phyloP scores from a whole-genome alignment of 2,329 filamentous ascomycete species.

The Microdochium trichocladiopsis region DNA sequence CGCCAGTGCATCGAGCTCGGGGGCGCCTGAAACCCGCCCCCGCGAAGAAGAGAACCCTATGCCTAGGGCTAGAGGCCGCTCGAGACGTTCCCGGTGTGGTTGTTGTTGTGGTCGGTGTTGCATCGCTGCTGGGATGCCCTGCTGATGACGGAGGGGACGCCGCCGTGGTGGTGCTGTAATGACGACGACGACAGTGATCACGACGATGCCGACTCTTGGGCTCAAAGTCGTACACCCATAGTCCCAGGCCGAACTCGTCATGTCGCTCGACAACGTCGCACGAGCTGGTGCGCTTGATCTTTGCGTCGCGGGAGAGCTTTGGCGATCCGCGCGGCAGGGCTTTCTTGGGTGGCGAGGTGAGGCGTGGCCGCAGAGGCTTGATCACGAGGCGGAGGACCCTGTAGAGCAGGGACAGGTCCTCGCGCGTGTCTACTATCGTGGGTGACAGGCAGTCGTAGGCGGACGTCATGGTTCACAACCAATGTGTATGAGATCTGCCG shows the following conservation, averaged over 20 bases:
- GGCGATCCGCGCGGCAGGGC: conserved; percentile 8
- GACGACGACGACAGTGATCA: no score
- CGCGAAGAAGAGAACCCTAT: conserved; percentile 43
- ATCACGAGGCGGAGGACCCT: conserved; percentile 7
- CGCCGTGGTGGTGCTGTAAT: no score
- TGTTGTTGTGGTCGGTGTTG: not conserved
- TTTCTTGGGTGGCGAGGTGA: conserved; percentile 6
- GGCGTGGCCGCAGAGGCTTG: conserved; percentile 9
- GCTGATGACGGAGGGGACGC: no score
- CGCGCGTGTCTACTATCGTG: conserved; percentile 1
- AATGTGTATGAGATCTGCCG: conserved; percentile 21
- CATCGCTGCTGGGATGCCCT: no score
- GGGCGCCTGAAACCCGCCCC: conserved; percentile 47
- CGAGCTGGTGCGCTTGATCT: conserved; percentile 1
- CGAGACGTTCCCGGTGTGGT: not conserved
- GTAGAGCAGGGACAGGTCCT: conserved; percentile 10
- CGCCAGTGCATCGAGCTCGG: conserved; percentile 45
- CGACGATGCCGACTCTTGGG: not conserved
- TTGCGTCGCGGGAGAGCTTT: conserved; percentile 2
- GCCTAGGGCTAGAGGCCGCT: no score
- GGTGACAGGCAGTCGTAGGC: not conserved
- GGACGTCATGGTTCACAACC: not conserved
- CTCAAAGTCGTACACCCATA: conserved; percentile 11
- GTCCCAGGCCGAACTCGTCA: not conserved
- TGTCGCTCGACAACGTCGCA: conserved; percentile 8